Evolutionary conservation across 73 alveolate species (phyloP), one percentile per base, ranked within the genome.

Genomic region (Strombidium stylifer): DNA sequence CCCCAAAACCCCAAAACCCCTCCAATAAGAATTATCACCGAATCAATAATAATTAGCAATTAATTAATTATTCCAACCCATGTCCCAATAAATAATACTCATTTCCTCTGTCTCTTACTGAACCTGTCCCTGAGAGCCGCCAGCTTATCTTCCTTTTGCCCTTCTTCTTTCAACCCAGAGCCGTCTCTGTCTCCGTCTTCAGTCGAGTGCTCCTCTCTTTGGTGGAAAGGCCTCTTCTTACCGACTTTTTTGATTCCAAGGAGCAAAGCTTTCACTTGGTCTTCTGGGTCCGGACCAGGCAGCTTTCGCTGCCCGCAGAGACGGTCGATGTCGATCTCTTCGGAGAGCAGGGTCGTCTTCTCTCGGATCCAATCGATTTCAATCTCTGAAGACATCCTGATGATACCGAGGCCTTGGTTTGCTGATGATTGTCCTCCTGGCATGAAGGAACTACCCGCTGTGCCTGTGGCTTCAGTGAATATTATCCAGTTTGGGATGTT

Each of bases 401-500:
- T 75, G 30, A 70, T 69, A 21, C 90, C 93, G 23, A 56, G 83
- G 6, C 23, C 14, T 24, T 36, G 23, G 12, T 20, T 10, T 10
- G 12, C 12, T 10, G 12, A 35, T 35, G 12, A 12, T 35, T 10
- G 12, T 10, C 15, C 60, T 71, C 2, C 48, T 45, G n/a, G n/a
- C n/a, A n/a, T n/a, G n/a, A n/a, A n/a, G n/a, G n/a, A n/a, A 18
- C 69, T 31, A 16, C 19, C 16, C 15, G 61, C 45, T 1, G 74
- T 25, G 14, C 81, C 83, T 52, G 73, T 35, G 1, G 76, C 37
- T 14, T 82, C 85, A 11, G 93, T 76, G 59, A 21, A 82, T 6
- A 82, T 79, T 2, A 82, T 75, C 82, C 87, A 82, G 21, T 65
- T 76, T 3, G 88, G 87, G 50, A 31, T 66, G 44, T 36, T 12